A percentile compares a stretch with the other conserved stretches of the same genome.
Conservation (phyloP, 192 early-diverging fungal species). For the Rhizophagus prolifer region DNA sequence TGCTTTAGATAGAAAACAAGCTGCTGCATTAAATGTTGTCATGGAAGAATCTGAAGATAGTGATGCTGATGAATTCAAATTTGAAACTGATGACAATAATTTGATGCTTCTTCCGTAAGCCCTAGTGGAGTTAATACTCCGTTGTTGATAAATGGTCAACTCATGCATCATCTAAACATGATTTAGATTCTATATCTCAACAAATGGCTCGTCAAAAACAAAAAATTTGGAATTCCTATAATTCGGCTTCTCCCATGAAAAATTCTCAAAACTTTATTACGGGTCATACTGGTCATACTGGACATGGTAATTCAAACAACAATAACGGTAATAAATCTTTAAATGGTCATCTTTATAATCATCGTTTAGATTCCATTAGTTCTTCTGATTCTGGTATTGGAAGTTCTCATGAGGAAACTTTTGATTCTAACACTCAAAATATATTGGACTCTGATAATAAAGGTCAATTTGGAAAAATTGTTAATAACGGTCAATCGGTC, state of each 20-base stretch:
- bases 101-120: too few species aligned
- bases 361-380: neutral
- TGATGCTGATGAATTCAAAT: neutral
- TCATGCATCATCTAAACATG: slow-evolving; percentile 10
- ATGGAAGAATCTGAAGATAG: slow-evolving; percentile 30
- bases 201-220: neutral
- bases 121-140: neutral
- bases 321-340: neutral
- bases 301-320: too few species aligned
- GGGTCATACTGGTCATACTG: neutral
- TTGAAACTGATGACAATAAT: neutral
- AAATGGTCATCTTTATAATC: neutral
- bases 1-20: neutral
- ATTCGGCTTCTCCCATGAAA: neutral
- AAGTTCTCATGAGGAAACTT: neutral
- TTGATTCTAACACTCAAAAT: neutral
- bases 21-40: neutral
- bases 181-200: slow-evolving; percentile 17
- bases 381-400: neutral
- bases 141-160: neutral
- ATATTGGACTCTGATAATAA: neutral
- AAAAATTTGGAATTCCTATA: neutral
- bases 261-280: neutral
- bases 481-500: neutral
- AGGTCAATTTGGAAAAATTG: neutral